These are phyloP conservation scores for Boletus edulis DNA, from an alignment of 768 basidiomycete species.

Conservation along the genomic window DNA sequence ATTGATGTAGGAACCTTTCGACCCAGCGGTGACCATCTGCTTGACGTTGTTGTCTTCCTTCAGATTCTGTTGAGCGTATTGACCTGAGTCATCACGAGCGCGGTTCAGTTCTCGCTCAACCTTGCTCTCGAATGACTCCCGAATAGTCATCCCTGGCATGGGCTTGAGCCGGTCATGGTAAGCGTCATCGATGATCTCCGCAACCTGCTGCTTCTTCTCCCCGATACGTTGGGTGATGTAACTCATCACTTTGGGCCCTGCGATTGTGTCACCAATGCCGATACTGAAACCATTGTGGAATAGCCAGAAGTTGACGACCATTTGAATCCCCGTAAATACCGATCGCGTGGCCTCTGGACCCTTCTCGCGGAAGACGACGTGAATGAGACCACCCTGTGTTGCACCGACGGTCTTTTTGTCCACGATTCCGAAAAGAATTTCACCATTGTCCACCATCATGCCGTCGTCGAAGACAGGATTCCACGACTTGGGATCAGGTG, in stretches of 20 bases:
- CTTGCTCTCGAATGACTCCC: slow-evolving; percentile 94
- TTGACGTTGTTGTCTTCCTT: slow-evolving; percentile 99
- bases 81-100: slow-evolving; percentile 94
- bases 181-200: slow-evolving; percentile 75
- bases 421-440: slow-evolving; percentile 91
- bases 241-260: slow-evolving; percentile 84
- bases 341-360: slow-evolving; percentile 88
- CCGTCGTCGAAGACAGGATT: slow-evolving; percentile 91
- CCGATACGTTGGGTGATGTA: slow-evolving; percentile 82
- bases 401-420: slow-evolving; percentile 99
- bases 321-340: slow-evolving; percentile 92
- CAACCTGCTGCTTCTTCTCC: slow-evolving; percentile 78
- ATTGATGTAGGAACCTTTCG: slow-evolving; percentile 99
- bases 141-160: slow-evolving; percentile 97
- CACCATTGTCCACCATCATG: slow-evolving; percentile 95
- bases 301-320: slow-evolving; percentile 97
- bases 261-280: slow-evolving; percentile 98
- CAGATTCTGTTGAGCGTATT: slow-evolving; percentile 93
- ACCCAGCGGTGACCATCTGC: slow-evolving; percentile 99
- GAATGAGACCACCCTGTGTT: slow-evolving; percentile 89
- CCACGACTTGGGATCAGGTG: slow-evolving; percentile 72
- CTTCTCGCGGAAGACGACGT: slow-evolving; percentile 97
- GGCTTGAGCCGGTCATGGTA: slow-evolving; percentile 86
- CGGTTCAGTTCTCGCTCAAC: slow-evolving; percentile 90
- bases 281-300: slow-evolving; percentile 99